phyloP scores from a whole-genome alignment of 768 basidiomycete genomes.

The Calocera cornea region DNA sequence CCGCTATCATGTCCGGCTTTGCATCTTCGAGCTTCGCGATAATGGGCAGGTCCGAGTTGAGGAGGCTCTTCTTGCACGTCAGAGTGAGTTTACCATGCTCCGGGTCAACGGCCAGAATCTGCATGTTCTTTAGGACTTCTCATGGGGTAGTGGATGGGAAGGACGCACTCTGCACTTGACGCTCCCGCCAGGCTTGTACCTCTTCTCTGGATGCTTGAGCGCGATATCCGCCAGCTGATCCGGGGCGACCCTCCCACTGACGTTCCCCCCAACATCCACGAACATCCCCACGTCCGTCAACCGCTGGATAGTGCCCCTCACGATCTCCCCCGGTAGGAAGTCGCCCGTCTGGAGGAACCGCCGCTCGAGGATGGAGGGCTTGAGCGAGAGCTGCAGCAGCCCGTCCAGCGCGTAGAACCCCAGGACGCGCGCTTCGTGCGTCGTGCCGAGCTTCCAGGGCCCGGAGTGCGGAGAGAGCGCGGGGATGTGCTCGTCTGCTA shows the following conservation, averaged over 20 bases:
- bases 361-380: conserved; percentile 68
- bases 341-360: conserved; percentile 73
- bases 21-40: conserved; percentile 53
- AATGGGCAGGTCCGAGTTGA: conserved; percentile 66
- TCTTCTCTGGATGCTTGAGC: conserved; percentile 84
- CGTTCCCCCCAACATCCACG: conserved; percentile 69
- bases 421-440: conserved; percentile 75
- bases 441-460: conserved; percentile 64
- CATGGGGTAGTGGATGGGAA: too few species aligned
- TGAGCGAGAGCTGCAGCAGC: conserved; percentile 73
- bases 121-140: conserved; percentile 9
- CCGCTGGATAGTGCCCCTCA: conserved; percentile 72
- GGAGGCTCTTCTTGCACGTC: conserved; percentile 81
- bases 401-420: conserved; percentile 80
- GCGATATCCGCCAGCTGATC: conserved; percentile 87
- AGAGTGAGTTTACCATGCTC: conserved; percentile 68
- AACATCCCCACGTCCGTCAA: conserved; percentile 72
- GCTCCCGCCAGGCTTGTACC: conserved; percentile 67
- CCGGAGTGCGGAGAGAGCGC: conserved; percentile 57
- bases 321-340: conserved; percentile 67
- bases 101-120: conserved; percentile 75
- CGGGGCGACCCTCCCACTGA: conserved; percentile 90
- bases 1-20: conserved; percentile 52
- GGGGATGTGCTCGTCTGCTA: conserved; percentile 80
- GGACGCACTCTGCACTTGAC: conserved; percentile 76